Percentiles rank a stretch among this genome's conserved stretches.
Evolutionary conservation across 495 filamentous ascomycete genomes (phyloP).

Genomic region (Glarea lozoyensis): DNA sequence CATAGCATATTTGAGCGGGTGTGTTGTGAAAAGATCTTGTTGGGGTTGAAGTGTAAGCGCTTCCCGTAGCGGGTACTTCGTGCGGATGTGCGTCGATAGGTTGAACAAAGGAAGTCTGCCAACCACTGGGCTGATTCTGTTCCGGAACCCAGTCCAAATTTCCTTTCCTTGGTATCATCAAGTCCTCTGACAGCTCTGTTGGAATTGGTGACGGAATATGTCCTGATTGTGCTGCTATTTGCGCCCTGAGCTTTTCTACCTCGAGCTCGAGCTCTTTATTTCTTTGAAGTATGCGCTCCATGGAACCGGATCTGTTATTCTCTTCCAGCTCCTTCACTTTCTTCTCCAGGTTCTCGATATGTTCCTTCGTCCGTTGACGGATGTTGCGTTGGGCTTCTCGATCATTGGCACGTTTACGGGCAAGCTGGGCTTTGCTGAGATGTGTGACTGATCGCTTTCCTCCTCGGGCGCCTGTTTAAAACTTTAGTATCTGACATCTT

Average conservation of each 20-base stretch:
- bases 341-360: conserved; percentile 70
- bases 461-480: conserved; percentile 37
- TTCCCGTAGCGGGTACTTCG: neutral
- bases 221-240: conserved; percentile 21
- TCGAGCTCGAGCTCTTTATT: conserved; percentile 49
- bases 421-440: conserved; percentile 62
- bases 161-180: conserved; percentile 15
- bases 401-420: conserved; percentile 80
- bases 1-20: neutral
- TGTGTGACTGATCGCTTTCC: conserved; percentile 59
- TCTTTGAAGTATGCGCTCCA: conserved; percentile 39
- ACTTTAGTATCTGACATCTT: conserved; percentile 2
- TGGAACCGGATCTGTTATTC: conserved; percentile 29
- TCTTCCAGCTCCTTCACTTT: conserved; percentile 51
- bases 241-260: conserved; percentile 33
- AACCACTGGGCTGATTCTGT: neutral
- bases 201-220: neutral
- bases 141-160: conserved; percentile 16
- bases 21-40: neutral
- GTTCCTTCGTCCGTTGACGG: conserved; percentile 70
- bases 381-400: conserved; percentile 85
- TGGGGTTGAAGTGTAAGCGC: neutral
- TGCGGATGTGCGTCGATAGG: neutral
- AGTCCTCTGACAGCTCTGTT: conserved; percentile 11
- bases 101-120: conserved; percentile 1